Percentiles rank a stretch among this genome's conserved stretches.
Conservation (phyloP, 768 basidiomycete species). For the Jaapia argillacea region DNA sequence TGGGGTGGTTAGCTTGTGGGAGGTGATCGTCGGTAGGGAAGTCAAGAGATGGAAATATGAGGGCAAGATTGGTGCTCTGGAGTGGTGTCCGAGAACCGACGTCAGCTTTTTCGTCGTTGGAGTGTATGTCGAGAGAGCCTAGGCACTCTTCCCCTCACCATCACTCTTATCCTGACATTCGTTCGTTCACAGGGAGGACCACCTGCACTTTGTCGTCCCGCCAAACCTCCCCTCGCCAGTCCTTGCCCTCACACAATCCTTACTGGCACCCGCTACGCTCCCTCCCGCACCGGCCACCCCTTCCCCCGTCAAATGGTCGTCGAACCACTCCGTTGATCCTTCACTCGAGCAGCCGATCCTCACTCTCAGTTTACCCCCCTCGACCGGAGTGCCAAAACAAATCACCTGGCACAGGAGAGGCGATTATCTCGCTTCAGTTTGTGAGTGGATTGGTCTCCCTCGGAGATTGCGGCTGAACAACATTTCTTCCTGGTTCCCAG, state of each 20-base stretch:
- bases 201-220: slow-evolving; percentile 70
- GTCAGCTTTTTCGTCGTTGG: slow-evolving; percentile 71
- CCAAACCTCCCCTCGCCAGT: slow-evolving; percentile 60
- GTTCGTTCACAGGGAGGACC: slow-evolving; percentile 53
- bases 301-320: slow-evolving; percentile 64
- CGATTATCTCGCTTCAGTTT: slow-evolving; percentile 92
- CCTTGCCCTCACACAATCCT: slow-evolving; percentile 46
- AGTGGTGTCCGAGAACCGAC: slow-evolving; percentile 90
- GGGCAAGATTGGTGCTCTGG: slow-evolving; percentile 70
- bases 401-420: slow-evolving; percentile 90
- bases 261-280: slow-evolving; percentile 53
- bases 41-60: slow-evolving; percentile 81
- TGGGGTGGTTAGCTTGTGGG: slow-evolving; percentile 85
- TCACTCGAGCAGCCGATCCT: slow-evolving; percentile 48
- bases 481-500: slow-evolving; percentile 22
- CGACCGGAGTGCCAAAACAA: slow-evolving; percentile 68
- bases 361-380: slow-evolving; percentile 48
- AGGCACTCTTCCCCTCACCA: slow-evolving; percentile 1
- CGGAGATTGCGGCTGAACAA: not conserved
- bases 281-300: slow-evolving; percentile 46
- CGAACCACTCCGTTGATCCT: slow-evolving; percentile 33
- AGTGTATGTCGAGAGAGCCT: slow-evolving; percentile 43
- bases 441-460: slow-evolving; percentile 40
- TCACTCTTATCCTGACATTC: not conserved
- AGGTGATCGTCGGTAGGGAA: slow-evolving; percentile 81